Evolutionary conservation across 139 green algal species (phyloP), one percentile per base, ranked within the genome.

Genomic region (Astrephomene gubernaculifera): DNA sequence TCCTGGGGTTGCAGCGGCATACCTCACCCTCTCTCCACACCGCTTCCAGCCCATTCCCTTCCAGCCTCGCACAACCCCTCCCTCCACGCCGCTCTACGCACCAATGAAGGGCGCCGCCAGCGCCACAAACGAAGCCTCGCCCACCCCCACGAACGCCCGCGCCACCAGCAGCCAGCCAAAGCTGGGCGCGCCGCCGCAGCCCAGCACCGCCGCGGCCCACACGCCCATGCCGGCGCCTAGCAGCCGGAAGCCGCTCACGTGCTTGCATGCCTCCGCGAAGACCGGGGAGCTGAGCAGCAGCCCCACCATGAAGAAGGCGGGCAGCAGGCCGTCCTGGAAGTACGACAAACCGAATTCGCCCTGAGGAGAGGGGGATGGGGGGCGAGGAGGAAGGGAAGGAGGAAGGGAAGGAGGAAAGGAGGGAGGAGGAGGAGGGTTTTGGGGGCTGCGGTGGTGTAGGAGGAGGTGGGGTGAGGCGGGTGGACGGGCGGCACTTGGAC

Each of bases 101-200:
- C 94, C 94, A 27, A 99, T 99, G 87, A 99, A 99, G 0, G 97
- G 96, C 4, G 97, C 91, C 4, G 97, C 97, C 14, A 99, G 90
- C 4, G 94, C 91, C 7, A 99, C 93, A 71, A 99, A 99, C 0
- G 93, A 97, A 0, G 97, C 97, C 92, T 99, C 97, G 0, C 97
- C 97, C 31, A 98, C 93, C 3, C 97, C 97, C 31, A 99, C 96
- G 31, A 94, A 85, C 81, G 92, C 93, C 35, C 96, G 87, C 57
- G 89, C 96, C 1, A 91, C 29, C 36, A 98, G 73, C 41, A 98
- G 85, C 33, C 80, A 83, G 6, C 41, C 82, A 81, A 96, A 98
- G 8, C 90, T 91, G 25, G 89, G 67, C 8, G 92, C 86, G 27
- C 93, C 31, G 54, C 92, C 96, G 83, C 95, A 99, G 5, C 89